Evolutionary conservation across 2,329 filamentous ascomycete species (phyloP), one percentile per base, ranked within the genome.

Genomic region (Beauveria sp.): DNA sequence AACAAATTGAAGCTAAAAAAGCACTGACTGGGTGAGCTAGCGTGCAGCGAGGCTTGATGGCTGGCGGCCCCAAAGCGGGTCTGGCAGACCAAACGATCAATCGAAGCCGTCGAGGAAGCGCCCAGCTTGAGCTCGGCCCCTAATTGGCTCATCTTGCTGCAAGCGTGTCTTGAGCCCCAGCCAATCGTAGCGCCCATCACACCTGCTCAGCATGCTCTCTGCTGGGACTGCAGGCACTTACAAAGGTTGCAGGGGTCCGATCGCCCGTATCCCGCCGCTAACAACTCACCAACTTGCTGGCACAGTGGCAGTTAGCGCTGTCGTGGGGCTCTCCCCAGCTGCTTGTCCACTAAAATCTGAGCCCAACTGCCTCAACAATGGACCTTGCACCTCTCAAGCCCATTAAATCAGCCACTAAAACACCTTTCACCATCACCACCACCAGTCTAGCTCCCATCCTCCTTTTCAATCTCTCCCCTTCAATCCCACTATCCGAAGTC

Each of bases 41-140:
- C 20, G 40, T 53, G 50, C 46, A 61, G 48, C 24, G 49, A 46
- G 40, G 53, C 53, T 58, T 62, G 54, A 52, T 45, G 54, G 61
- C 48, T 58, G 53, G 45, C 53, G 40, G 54, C 28, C 53, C 46
- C 48, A 34, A 61, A 24, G 54, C 34, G 61, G 60, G 61, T 18
- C 61, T 12, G 3, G 8, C 26, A 26, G 40, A 31, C 34, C 31
- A 18, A 45, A 49, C 56, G 61, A 60, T 31, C 61, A 63, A 63
- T 63, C 57, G 64, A 60, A 65, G 54, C 16, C 60, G 60, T 49
- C 62, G 62, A 57, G 60, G 49, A 66, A 66, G 65, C 65, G 65
- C 65, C 64, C 62, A 61, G 24, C 49, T 43, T 46, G 10, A 42
- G 31, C 24, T 12, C 28, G 18, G 7, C 22, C 24, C 45, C 34